Base-by-base conservation (phyloP, 1,284 basidiomycete genomes). In the Puccinia novopanici region DNA sequence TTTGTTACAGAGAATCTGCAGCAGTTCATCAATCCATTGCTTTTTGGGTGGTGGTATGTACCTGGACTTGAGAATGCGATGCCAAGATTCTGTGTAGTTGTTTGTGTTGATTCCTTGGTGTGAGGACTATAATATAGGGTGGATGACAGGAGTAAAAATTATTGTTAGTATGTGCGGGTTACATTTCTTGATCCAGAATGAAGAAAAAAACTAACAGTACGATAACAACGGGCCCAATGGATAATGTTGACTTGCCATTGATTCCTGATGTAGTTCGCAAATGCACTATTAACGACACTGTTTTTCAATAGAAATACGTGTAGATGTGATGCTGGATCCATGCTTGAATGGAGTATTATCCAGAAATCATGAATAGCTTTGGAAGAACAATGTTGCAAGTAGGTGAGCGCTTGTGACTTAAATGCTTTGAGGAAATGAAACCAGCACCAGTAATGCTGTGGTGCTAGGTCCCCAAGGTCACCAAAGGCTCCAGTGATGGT, bases 61-160 rank as follows among this genome's bases (percentile, higher is more conserved):
- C 9, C 52, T 24, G 2, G 12, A 12, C n/a, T 70, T 70, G 3
- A 70, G 22, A 4, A 70, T 45, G 3, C 9, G 8, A 17, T 70
- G 42, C 67, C 67, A 70, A 2, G 67, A 42, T 24, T 70, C 45
- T 2, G 45, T 52, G 17, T n/a, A n/a, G n/a, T n/a, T n/a, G n/a
- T n/a, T n/a, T n/a, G n/a, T n/a, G n/a, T n/a, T n/a, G n/a, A n/a
- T 52, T 30, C 12, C 52, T 70, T 70, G 8, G 67, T 70, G 45
- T 70, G 42, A 12, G 30, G 50, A 10, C 67, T 45, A 12, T 70
- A 45, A 17, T 70, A 37, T 4, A 24, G 15, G 4, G 42, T 70
- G n/a, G n/a, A n/a, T n/a, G n/a, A n/a, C n/a, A n/a, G n/a, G n/a
- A n/a, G n/a, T n/a, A n/a, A n/a, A n/a, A n/a, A n/a, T n/a, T n/a